Percentiles rank a stretch among this genome's conserved stretches.
Evolutionary conservation across 2,329 filamentous ascomycete species (phyloP).

Genomic region (Aspergillus sp.): DNA sequence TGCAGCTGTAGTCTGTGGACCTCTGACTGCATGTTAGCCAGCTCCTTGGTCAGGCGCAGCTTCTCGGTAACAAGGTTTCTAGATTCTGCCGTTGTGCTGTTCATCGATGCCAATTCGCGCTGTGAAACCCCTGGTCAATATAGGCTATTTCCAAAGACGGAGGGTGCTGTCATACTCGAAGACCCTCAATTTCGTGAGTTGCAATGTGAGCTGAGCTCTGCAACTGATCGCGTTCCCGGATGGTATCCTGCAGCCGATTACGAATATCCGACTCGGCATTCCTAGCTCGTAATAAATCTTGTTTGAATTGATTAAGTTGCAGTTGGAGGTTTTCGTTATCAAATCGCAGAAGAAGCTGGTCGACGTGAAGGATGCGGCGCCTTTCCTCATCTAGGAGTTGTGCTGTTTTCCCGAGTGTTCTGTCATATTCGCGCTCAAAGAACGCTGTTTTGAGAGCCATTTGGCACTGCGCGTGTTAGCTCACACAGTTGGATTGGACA

Average conservation of each 20-base stretch:
- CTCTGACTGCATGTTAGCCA: constrained; percentile 62
- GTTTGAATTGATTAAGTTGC: constrained; percentile 61
- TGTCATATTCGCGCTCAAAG: constrained; percentile 71
- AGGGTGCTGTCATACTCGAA: constrained; percentile 50
- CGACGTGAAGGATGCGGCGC: constrained; percentile 67
- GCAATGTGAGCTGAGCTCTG: constrained; percentile 47
- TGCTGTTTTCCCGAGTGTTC: constrained; percentile 64
- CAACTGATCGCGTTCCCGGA: constrained; percentile 46
- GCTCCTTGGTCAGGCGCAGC: constrained; percentile 60
- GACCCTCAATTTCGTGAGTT: constrained; percentile 56
- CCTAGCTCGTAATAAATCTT: constrained; percentile 54
- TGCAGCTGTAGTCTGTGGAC: constrained; percentile 64
- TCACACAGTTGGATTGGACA: constrained; percentile 11
- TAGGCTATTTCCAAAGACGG: constrained; percentile 21
- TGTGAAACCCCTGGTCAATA: constrained; percentile 36
- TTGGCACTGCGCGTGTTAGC: constrained; percentile 32
- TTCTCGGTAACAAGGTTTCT: constrained; percentile 70
- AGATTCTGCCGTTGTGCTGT: constrained; percentile 67
- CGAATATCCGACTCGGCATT: constrained; percentile 46
- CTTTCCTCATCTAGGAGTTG: constrained; percentile 74
- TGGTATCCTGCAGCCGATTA: constrained; percentile 52
- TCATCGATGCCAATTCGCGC: constrained; percentile 72
- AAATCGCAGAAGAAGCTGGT: constrained; percentile 70
- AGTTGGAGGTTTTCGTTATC: constrained; percentile 70
- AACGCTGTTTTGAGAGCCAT: constrained; percentile 55